Conservation (phyloP, 164 flowering plant genomes). For the Umbellularia californica region DNA sequence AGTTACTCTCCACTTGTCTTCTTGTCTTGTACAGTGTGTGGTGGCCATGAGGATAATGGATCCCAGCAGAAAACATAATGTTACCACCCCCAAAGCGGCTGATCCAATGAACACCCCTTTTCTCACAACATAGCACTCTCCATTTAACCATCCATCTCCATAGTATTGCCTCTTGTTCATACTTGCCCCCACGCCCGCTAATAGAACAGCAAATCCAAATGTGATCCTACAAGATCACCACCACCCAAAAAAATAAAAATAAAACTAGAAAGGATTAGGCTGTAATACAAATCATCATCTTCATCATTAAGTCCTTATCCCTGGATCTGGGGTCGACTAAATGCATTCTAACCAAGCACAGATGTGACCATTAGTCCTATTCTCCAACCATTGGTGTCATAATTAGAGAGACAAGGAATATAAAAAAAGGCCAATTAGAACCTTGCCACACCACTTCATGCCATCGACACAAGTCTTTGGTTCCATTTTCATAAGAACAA, state of each 20-base stretch:
- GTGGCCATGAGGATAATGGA: slow-evolving; percentile 12
- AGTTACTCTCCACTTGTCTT: slow-evolving; percentile 8
- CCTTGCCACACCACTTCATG: too few relatives aligned
- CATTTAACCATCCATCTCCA: slow-evolving; percentile 72
- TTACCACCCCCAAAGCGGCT: slow-evolving; percentile 30
- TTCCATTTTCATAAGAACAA: too few relatives aligned
- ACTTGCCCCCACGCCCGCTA: slow-evolving; percentile 50
- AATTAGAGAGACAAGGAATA: too few relatives aligned
- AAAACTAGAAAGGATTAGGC: not conserved
- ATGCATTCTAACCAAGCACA: too few relatives aligned
- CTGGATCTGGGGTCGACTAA: too few relatives aligned
- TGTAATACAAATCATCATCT: too few relatives aligned
- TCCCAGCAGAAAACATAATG: slow-evolving; percentile 25
- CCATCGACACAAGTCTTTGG: too few relatives aligned
- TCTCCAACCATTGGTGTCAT: too few relatives aligned
- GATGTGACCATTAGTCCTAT: too few relatives aligned
- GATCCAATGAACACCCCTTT: slow-evolving; percentile 52
- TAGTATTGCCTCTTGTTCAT: slow-evolving; percentile 60
- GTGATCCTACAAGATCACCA: slow-evolving; percentile 40
- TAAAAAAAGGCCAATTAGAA: too few relatives aligned
- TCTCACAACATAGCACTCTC: slow-evolving; percentile 68
- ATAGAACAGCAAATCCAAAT: slow-evolving; percentile 39
- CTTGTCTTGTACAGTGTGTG: not conserved
- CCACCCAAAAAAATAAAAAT: not conserved
- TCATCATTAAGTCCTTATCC: not conserved